Evolutionary conservation across 441 rosid genomes (phyloP).

Genomic region (Kokia cookei): DNA sequence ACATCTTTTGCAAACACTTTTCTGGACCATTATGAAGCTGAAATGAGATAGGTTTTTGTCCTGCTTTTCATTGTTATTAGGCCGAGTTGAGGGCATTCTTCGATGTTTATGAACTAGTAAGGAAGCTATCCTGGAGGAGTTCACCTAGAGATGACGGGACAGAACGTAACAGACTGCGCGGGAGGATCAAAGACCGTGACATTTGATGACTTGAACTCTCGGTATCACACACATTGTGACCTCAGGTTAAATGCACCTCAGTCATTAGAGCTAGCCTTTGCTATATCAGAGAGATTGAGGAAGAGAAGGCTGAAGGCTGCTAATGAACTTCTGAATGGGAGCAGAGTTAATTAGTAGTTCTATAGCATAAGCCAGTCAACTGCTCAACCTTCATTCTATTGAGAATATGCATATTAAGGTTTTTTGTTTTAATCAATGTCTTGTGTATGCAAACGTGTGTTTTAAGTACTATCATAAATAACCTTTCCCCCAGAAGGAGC

Average conservation of each 20-base stretch:
- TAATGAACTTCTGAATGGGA: background rate
- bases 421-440: background rate
- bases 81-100: slow-evolving; percentile 10
- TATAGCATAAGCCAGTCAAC: background rate
- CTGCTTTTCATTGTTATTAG: background rate
- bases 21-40: background rate
- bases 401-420: background rate
- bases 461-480: background rate
- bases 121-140: slow-evolving; percentile 12
- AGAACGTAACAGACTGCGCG: background rate
- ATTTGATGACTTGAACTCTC: slow-evolving; percentile 7
- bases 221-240: slow-evolving; percentile 8
- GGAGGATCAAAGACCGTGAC: slow-evolving; percentile 9
- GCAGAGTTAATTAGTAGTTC: background rate
- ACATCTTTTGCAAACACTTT: background rate
- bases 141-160: slow-evolving; percentile 9
- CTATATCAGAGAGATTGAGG: slow-evolving; percentile 10
- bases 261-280: slow-evolving; percentile 13
- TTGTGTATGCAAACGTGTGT: background rate
- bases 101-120: slow-evolving; percentile 9
- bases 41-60: background rate
- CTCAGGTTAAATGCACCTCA: slow-evolving; percentile 11
- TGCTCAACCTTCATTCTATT: background rate
- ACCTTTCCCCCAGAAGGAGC: background rate
- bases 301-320: slow-evolving; percentile 2